Base-by-base conservation (phyloP, 2,329 filamentous ascomycete genomes). In the Fusarium sp. region DNA sequence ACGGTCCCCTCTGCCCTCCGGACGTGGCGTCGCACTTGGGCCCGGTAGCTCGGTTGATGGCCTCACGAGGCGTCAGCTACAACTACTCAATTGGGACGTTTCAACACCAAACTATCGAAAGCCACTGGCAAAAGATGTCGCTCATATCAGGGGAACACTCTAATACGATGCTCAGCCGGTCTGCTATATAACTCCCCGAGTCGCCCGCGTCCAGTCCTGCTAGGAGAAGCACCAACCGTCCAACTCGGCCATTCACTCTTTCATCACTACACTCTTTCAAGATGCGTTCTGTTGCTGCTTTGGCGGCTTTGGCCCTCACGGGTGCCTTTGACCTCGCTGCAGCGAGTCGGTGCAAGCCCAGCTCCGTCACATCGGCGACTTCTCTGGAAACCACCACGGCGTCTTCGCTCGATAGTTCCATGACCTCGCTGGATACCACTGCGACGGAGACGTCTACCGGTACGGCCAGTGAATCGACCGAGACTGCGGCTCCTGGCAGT, bases 281-380 rank as follows among this genome's bases (percentile, higher is more conserved):
- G 46, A 71, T 71, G 68, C 68, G 65, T 52, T 71, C 68, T 6
- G 52, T 66, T 28, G 44, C 68, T 30, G 58, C 57, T 4, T 48
- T 71, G 18, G 65, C 53, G n/a, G 68, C 68, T 28, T 39, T 71
- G 18, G 68, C 68, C 41, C 54, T 71, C 36, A 54, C 68, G 2
- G 69, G 60, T 12, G 46, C 41, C 12, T 15, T 62, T 13, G 41
- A 69, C 13, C 5, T 71, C 27, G 66, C 56, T 31, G 28, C 36
- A 7, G 68, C 68, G 16, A 46, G 68, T 16, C 60, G 46, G 12
- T 71, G 68, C 10, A 65, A 65, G 41, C 68, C 68, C 27, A 51
- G 57, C n/a, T 3, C 18, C 3, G 48, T 44, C 30, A 28, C 41
- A 9, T 7, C 47, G 4, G 39, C 47, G 11, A 39, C 46, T n/a